Conservation (phyloP, 2,329 filamentous ascomycete genomes). For the Lachnellula subtilissima region DNA sequence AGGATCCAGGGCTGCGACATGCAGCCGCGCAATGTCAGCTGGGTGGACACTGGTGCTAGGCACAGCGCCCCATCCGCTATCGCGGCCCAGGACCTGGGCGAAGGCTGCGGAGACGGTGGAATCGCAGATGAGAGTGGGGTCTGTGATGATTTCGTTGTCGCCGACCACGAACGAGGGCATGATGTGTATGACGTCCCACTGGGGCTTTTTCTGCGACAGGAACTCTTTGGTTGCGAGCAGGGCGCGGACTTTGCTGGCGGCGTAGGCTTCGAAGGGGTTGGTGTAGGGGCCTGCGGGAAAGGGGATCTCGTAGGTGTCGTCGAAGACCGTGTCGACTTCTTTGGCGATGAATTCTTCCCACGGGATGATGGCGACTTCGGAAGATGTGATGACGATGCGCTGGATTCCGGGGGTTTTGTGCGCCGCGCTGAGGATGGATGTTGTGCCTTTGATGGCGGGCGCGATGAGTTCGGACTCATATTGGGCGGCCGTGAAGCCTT, state of each 20-base stretch:
- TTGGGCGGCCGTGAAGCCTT: constrained; percentile 44
- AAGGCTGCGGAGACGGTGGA: constrained; percentile 15
- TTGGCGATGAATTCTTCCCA: constrained; percentile 20
- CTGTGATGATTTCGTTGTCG: constrained; percentile 20
- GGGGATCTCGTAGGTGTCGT: constrained; percentile 18
- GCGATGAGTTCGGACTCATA: constrained; percentile 26
- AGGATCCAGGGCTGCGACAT: constrained; percentile 20
- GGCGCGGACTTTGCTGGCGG: constrained; percentile 28
- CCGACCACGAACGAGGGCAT: constrained; percentile 23
- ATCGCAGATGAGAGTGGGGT: constrained; percentile 13
- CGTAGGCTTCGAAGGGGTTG: constrained; percentile 28
- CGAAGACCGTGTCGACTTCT: constrained; percentile 21
- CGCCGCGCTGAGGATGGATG: constrained; percentile 36
- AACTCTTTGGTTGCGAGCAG: constrained; percentile 26
- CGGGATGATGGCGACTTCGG: constrained; percentile 40
- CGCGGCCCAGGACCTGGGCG: constrained; percentile 15
- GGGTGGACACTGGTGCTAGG: constrained; percentile 21
- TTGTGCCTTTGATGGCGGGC: constrained; percentile 35
- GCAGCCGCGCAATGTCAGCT: constrained; percentile 17
- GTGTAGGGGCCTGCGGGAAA: constrained; percentile 17
- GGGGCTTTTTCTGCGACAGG: constrained; percentile 13
- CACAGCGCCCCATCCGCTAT: constrained; percentile 16
- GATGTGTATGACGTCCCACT: constrained; percentile 25
- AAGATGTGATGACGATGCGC: constrained; percentile 41
- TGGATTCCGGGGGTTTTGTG: constrained; percentile 33